Conservation (phyloP, 2,329 filamentous ascomycete genomes). For the Knoxdaviesia proteae region DNA sequence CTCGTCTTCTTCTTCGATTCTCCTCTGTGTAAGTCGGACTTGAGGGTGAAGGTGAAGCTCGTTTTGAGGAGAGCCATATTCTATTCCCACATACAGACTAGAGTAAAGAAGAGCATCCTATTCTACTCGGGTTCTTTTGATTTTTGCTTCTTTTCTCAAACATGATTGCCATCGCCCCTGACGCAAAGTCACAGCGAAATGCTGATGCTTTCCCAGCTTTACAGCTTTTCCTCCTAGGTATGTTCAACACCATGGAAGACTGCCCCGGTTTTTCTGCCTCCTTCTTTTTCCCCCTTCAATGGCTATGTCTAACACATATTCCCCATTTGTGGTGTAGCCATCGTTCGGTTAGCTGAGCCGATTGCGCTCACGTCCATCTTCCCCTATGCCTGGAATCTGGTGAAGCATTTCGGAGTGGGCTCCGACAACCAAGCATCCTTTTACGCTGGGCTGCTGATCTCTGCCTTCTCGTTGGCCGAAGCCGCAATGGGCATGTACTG, state of each 20-base stretch:
- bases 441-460: conserved; percentile 75
- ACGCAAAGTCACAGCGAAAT: neutral
- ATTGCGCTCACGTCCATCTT: conserved; percentile 88
- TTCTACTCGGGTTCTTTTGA: neutral
- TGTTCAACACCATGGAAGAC: conserved; percentile 9
- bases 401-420: conserved; percentile 55
- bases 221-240: conserved; percentile 73
- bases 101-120: no score
- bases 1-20: no score
- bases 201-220: conserved; percentile 53
- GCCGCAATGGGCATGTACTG: conserved; percentile 72
- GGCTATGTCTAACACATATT: conserved; percentile 5
- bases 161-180: neutral
- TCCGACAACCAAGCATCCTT: conserved; percentile 58
- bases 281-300: neutral
- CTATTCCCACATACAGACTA: no score
- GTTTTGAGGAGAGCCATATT: no score
- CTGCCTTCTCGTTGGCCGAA: conserved; percentile 67
- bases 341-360: conserved; percentile 80
- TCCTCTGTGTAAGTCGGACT: no score
- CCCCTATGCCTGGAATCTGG: conserved; percentile 72
- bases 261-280: neutral
- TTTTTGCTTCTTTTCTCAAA: neutral
- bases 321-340: conserved; percentile 30
- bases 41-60: no score